phyloP scores from a whole-genome alignment of 2,329 filamentous ascomycete genomes.

The Colletotrichum australisinense region DNA sequence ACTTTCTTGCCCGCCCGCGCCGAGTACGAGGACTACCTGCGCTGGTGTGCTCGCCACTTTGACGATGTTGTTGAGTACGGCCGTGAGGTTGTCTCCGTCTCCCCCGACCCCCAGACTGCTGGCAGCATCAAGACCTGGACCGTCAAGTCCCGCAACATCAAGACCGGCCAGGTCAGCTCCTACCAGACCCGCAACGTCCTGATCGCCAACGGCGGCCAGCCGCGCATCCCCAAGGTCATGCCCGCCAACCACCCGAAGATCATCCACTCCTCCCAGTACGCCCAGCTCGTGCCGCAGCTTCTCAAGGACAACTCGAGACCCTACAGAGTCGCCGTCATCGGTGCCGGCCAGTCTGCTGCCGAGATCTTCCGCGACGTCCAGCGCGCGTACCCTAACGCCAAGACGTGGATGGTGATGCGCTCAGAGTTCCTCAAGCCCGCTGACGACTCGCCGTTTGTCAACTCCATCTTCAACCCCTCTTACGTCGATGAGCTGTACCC shows the following conservation, averaged over 20 bases:
- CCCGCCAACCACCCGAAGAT: constrained; percentile 78
- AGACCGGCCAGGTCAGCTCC: constrained; percentile 64
- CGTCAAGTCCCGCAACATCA: constrained; percentile 72
- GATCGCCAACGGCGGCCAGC: constrained; percentile 68
- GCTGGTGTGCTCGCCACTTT: constrained; percentile 90
- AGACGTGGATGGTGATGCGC: constrained; percentile 83
- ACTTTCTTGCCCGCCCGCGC: constrained; percentile 88
- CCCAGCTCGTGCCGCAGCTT: constrained; percentile 70
- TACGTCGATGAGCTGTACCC: constrained; percentile 82
- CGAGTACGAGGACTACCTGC: constrained; percentile 96
- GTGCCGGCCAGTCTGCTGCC: constrained; percentile 90
- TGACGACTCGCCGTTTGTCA: constrained; percentile 97
- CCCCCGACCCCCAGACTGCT: constrained; percentile 56
- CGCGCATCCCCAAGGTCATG: constrained; percentile 77
- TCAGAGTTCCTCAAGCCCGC: constrained; percentile 87
- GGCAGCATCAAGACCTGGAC: constrained; percentile 72
- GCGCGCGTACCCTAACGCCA: constrained; percentile 82
- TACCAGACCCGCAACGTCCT: constrained; percentile 74
- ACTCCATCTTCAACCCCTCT: constrained; percentile 91
- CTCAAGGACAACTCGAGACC: constrained; percentile 65
- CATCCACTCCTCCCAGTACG: constrained; percentile 91
- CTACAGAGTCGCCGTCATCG: constrained; percentile 85
- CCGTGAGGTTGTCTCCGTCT: constrained; percentile 79
- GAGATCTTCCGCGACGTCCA: constrained; percentile 96
- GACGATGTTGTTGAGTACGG: constrained; percentile 78